Percentiles rank a stretch among this genome's conserved stretches.
Evolutionary conservation across 2,329 filamentous ascomycete genomes (phyloP).

Genomic region (Claviceps sp.): DNA sequence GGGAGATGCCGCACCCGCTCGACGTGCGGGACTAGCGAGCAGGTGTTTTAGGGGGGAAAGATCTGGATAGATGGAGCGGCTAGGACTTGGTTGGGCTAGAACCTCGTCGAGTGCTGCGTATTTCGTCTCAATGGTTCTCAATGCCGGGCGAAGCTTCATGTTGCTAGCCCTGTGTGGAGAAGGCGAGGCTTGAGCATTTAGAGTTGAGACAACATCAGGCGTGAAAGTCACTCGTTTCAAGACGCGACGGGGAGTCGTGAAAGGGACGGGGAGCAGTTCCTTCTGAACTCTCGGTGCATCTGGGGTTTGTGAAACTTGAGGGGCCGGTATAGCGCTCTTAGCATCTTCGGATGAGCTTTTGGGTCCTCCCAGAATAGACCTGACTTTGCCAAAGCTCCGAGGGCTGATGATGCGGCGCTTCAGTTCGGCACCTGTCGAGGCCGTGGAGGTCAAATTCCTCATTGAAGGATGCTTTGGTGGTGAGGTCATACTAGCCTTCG

Average conservation of each 20-base stretch:
- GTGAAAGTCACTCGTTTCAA: slow-evolving; percentile 72
- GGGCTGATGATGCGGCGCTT: slow-evolving; percentile 32
- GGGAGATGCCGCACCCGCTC: slow-evolving; percentile 16
- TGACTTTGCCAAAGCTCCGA: slow-evolving; percentile 40
- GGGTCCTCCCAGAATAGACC: slow-evolving; percentile 40
- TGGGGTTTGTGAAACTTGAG: slow-evolving; percentile 33
- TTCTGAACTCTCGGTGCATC: slow-evolving; percentile 33
- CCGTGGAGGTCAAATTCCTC: slow-evolving; percentile 17
- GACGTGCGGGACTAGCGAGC: slow-evolving; percentile 12
- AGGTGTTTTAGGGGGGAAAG: slow-evolving; percentile 29
- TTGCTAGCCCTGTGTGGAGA: slow-evolving; percentile 40
- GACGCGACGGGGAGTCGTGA: slow-evolving; percentile 57
- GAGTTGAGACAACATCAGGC: slow-evolving; percentile 46
- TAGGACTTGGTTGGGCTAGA: slow-evolving; percentile 13
- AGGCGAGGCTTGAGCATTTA: slow-evolving; percentile 35
- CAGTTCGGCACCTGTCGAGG: slow-evolving; percentile 20
- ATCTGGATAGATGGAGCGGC: slow-evolving; percentile 38
- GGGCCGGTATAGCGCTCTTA: slow-evolving; percentile 35
- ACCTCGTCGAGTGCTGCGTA: slow-evolving; percentile 18
- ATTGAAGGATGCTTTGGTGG: slow-evolving; percentile 32
- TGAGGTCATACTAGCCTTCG: slow-evolving; percentile 29
- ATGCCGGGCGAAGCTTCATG: slow-evolving; percentile 26
- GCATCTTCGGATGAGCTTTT: slow-evolving; percentile 22
- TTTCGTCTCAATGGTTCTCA: slow-evolving; percentile 11
- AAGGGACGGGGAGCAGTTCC: slow-evolving; percentile 35